phyloP scores from a whole-genome alignment of 768 basidiomycete genomes.

The Leccinellum albellum region DNA sequence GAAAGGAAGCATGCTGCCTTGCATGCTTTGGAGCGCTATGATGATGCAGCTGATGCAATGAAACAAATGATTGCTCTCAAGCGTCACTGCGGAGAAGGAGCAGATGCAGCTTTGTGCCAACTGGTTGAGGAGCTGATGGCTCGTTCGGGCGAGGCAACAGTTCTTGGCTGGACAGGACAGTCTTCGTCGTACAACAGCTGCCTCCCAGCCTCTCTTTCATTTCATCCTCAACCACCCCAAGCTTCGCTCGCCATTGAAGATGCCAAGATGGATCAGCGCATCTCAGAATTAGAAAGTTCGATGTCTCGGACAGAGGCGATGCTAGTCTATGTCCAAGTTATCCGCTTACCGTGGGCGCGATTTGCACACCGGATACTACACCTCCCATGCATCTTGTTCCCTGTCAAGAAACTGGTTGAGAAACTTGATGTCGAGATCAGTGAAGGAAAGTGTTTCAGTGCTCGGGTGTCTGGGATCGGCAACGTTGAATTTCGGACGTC shows the following conservation, averaged over 20 bases:
- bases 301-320: neutral
- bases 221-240: neutral
- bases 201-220: neutral
- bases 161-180: constrained; percentile 3
- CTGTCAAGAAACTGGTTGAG: neutral
- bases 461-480: constrained; percentile 1
- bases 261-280: neutral
- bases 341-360: neutral
- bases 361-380: neutral
- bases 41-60: neutral
- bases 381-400: constrained; percentile 6
- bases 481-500: constrained; percentile 1
- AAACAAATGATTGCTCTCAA: too few relatives aligned
- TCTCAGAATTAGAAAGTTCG: neutral
- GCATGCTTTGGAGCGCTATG: neutral
- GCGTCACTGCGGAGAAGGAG: too few relatives aligned
- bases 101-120: neutral
- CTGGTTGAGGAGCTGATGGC: neutral
- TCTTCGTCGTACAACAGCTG: constrained; percentile 14
- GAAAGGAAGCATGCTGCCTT: neutral
- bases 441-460: neutral
- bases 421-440: neutral
- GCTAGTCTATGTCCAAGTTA: neutral
- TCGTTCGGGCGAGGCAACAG: neutral
- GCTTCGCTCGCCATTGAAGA: neutral